Evolutionary conservation across 768 basidiomycete species (phyloP), one percentile per base, ranked within the genome.

Genomic region (Cystofilobasidium macerans): DNA sequence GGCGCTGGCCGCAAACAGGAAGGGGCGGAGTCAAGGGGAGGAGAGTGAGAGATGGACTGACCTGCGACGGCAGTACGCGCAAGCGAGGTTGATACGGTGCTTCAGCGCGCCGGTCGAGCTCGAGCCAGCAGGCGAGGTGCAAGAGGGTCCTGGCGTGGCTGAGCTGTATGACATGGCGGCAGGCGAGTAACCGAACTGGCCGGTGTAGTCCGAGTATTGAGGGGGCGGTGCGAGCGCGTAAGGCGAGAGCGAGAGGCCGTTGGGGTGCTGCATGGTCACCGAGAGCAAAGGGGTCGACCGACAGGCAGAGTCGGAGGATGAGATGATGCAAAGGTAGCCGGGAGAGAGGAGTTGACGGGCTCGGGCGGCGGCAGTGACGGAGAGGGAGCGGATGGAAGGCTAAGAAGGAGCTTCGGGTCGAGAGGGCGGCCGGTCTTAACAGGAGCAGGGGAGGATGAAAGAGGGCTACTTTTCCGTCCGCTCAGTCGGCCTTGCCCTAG

Each of bases 11-110:
- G n/a, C n/a, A n/a, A n/a, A n/a, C n/a, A n/a, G n/a, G n/a, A n/a
- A n/a, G 43, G 43, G 43, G 13, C 18, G 5, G 8, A 12, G 45
- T 42, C 42, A 42, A 14, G 45, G 9, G 4, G 45, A 16, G 22
- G 8, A n/a, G 45, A 6, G 45, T n/a, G n/a, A 47, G n/a, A 20
- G 36, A n/a, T 9, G n/a, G n/a, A 47, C 45, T 20, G 11, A 47
- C 45, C 45, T 16, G 45, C 45, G 45, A n/a, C 45, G 45, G 45
- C 45, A 47, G 45, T 47, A 47, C 22, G 45, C 45, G 45, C 45
- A 47, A n/a, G 45, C 45, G n/a, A 47, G 45, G n/a, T 47, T 47
- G 45, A 47, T 47, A 9, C 45, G 20, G n/a, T 47, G 45, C 45
- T 47, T 47, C 22, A n/a, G 45, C n/a, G n/a, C n/a, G 6, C 45